Evolutionary conservation across 352 stramenopile genomes (phyloP).

Genomic region (Globisporangium middletonii): DNA sequence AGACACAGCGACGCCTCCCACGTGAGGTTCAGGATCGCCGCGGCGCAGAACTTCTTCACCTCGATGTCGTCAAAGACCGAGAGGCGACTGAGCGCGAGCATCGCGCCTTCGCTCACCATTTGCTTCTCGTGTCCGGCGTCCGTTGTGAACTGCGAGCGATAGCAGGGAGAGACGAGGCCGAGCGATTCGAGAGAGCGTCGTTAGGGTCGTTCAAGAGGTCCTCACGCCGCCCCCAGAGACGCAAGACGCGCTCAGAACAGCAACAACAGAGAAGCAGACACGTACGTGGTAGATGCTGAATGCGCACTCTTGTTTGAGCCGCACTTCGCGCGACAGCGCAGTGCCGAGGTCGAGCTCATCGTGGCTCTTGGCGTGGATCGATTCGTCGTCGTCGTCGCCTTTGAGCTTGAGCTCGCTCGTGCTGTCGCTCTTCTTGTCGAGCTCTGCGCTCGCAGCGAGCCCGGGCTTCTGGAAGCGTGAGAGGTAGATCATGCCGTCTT

Average conservation of each 20-base stretch:
- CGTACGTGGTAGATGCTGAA: slow-evolving; percentile 77
- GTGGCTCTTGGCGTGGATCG: slow-evolving; percentile 44
- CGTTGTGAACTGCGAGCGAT: slow-evolving; percentile 52
- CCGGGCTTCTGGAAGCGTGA: slow-evolving; percentile 68
- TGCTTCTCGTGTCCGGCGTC: slow-evolving; percentile 54
- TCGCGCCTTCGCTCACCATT: slow-evolving; percentile 72
- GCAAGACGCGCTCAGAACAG: too few species aligned
- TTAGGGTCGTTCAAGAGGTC: too few species aligned
- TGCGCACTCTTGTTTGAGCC: slow-evolving; percentile 72
- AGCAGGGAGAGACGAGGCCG: not conserved
- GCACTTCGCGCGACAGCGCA: slow-evolving; percentile 45
- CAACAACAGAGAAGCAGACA: not conserved
- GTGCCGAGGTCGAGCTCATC: slow-evolving; percentile 36
- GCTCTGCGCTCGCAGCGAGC: not conserved
- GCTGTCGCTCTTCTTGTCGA: slow-evolving; percentile 17
- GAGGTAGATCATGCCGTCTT: slow-evolving; percentile 86
- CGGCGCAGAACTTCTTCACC: slow-evolving; percentile 78
- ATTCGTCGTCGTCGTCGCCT: slow-evolving; percentile 34
- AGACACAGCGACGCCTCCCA: slow-evolving; percentile 35
- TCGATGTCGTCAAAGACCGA: slow-evolving; percentile 77
- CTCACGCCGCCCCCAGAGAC: too few species aligned
- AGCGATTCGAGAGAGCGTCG: too few species aligned
- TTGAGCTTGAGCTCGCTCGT: slow-evolving; percentile 32
- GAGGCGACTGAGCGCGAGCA: slow-evolving; percentile 66
- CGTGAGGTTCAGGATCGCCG: slow-evolving; percentile 75